These are phyloP conservation scores for Penstemon davidsonii DNA, from an alignment of 257 asterid genomes.

Conservation along the genomic window DNA sequence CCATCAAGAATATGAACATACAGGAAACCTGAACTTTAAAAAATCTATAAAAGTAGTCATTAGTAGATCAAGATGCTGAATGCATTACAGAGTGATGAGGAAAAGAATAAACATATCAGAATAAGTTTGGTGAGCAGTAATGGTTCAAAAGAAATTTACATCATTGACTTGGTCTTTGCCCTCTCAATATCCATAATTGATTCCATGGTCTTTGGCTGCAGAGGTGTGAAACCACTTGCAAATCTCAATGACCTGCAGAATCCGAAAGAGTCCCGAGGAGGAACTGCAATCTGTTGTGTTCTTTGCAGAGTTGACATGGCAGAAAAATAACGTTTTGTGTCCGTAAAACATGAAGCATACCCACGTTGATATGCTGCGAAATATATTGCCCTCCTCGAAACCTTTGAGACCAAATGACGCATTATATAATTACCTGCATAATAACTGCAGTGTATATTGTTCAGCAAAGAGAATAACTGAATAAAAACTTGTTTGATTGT, in stretches of 20 bases:
- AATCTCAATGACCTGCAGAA: constrained; percentile 61
- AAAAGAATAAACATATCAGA: no score
- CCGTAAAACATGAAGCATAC: constrained; percentile 6
- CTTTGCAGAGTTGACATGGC: constrained; percentile 33
- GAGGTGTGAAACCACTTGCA: constrained; percentile 72
- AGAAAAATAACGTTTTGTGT: background rate
- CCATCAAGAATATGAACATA: no score
- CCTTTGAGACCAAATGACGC: constrained; percentile 42
- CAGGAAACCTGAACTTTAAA: no score
- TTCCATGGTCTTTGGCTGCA: constrained; percentile 67
- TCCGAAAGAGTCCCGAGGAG: constrained; percentile 49
- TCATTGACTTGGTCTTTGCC: constrained; percentile 76
- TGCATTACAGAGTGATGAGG: no score
- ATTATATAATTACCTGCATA: constrained; percentile 44
- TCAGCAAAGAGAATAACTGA: no score
- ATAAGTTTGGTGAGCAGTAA: no score
- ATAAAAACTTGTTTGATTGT: no score
- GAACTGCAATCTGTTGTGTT: constrained; percentile 35
- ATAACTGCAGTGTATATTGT: background rate
- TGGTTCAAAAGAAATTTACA: constrained; percentile 39
- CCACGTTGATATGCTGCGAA: constrained; percentile 30
- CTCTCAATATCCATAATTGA: constrained; percentile 74
- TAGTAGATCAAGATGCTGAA: no score
- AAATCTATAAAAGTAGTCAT: no score
- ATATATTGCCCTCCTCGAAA: constrained; percentile 40